Conservation (phyloP, 768 basidiomycete genomes). For the Astraeus odoratus region DNA sequence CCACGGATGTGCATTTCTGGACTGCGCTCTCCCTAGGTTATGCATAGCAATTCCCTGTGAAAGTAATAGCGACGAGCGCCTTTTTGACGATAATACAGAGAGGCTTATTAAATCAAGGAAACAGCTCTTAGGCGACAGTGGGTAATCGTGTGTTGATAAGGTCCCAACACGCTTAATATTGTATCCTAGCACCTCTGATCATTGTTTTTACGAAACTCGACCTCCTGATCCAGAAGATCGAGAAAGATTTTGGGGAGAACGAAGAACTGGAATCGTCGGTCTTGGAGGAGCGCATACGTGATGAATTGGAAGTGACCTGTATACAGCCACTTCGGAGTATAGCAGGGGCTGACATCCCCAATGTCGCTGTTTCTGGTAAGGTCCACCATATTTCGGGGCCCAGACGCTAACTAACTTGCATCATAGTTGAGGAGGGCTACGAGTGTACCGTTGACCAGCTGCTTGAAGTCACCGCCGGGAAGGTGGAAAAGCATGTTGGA, state of each 20-base stretch:
- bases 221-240: neutral
- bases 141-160: neutral
- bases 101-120: neutral
- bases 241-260: neutral
- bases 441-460: neutral
- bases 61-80: slow-evolving; percentile 1
- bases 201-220: slow-evolving; percentile 6
- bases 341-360: slow-evolving; percentile 1
- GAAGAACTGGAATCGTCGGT: neutral
- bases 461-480: slow-evolving; percentile 3
- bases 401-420: neutral
- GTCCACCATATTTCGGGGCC: neutral
- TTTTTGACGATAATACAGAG: slow-evolving; percentile 2
- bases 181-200: slow-evolving; percentile 1
- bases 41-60: slow-evolving; percentile 4
- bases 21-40: neutral
- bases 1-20: neutral
- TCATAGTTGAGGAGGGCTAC: slow-evolving; percentile 1
- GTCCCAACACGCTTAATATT: neutral
- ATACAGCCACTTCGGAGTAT: slow-evolving; percentile 1
- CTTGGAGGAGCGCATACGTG: neutral
- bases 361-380: slow-evolving; percentile 4
- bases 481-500: slow-evolving; percentile 3
- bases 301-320: slow-evolving; percentile 1
- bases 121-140: slow-evolving; percentile 3